Evolutionary conservation across 2,329 filamentous ascomycete species (phyloP), one percentile per base, ranked within the genome.

Genomic region (Bipolaris victoriae): DNA sequence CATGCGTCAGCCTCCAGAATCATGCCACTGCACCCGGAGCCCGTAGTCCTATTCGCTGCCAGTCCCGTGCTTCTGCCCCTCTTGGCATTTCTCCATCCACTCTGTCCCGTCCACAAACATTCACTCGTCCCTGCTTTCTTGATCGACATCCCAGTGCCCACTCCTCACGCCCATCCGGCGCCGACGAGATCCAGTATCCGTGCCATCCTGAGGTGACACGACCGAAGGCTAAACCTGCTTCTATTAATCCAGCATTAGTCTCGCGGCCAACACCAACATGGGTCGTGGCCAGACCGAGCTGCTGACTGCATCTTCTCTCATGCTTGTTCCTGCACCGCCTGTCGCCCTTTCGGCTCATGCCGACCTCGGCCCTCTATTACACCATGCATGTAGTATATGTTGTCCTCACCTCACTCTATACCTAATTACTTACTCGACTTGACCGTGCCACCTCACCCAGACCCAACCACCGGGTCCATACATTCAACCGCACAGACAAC

Each of bases 401-500:
- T 59, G 63, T 60, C 55, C 41, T 59, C 52, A 52, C 39, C 40
- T 54, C 43, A 37, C 37, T 43, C 60, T 55, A 48, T 64, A 57
- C 26, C 2, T 7, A 9, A 9, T 3, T 26, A 9, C 57, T 64
- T 31, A 31, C 57, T 64, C 66, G 57, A 62, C 60, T 47, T 58
- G 55, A 61, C 58, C 29, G 70, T 74, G 66, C 63, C 57, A 75
- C 73, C 63, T 60, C 61, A 67, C 57, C 33, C 61, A 58, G 49
- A 64, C 66, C 73, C 73, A 64, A 63, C 57, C 67, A 75, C 73
- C 73, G 61, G 73, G 73, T 73, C 63, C 62, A 36, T 58, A 50
- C 62, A 50, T 54, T 52, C 39, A 73, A 70, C 67, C 65, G 70
- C 65, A 49, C 62, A 50, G 52, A 54, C 39, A 73, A 70, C 67